These are phyloP conservation scores for Nemophila menziesii DNA, from an alignment of 257 asterid genomes.

Conservation along the genomic window DNA sequence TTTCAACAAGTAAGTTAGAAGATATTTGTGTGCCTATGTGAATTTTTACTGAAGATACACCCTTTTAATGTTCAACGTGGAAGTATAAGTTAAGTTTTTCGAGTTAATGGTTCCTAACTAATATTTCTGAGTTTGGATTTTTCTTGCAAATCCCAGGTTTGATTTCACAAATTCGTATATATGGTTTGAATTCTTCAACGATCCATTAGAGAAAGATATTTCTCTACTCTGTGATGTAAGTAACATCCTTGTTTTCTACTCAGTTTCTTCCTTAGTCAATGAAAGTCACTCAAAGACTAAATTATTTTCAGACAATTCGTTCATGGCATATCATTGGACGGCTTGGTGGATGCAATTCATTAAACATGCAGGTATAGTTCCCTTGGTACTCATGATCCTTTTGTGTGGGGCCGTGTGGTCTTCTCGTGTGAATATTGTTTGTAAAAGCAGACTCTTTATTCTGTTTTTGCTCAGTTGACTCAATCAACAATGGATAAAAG, in stretches of 20 bases:
- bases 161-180: conserved; percentile 70
- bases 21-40: neutral
- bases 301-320: conserved; percentile 56
- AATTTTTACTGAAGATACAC: neutral
- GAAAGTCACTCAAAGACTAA: neutral
- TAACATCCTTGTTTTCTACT: conserved; percentile 7
- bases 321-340: conserved; percentile 97
- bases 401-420: neutral
- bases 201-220: conserved; percentile 69
- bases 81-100: neutral
- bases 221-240: conserved; percentile 76
- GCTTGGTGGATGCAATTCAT: conserved; percentile 90
- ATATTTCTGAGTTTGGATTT: neutral
- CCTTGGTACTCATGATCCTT: neutral
- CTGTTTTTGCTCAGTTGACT: conserved; percentile 44
- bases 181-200: conserved; percentile 89
- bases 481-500: conserved; percentile 65
- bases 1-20: conserved; percentile 55
- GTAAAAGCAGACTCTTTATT: conserved; percentile 1
- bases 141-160: conserved; percentile 37
- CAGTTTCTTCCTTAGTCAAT: neutral
- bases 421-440: neutral
- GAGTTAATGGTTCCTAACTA: neutral
- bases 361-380: conserved; percentile 83
- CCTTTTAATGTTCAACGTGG: too few species aligned